Base-by-base conservation (phyloP, 139 green algal species). In the Coelastrella sp. region DNA sequence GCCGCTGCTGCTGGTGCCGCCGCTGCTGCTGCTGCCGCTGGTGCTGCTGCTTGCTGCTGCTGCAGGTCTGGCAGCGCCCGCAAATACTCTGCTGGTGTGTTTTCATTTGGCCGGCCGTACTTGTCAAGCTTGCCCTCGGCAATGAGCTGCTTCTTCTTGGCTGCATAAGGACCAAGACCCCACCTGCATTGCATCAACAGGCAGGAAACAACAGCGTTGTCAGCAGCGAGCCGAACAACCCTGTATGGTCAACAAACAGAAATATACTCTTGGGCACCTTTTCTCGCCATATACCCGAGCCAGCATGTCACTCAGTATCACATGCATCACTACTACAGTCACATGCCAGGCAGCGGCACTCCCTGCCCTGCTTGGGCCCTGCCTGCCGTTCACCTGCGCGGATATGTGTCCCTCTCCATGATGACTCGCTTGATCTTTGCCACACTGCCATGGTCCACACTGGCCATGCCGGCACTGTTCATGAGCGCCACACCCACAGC, bases 381-480 rank as follows among this genome's bases (percentile, higher is more conserved):
- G 35, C 35, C 35, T 49, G 35, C 35, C 3, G 35, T 49, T 25
- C 68, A 99, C 65, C 94, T 93, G 60, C 98, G 93, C 10, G 98
- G 98, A 95, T 99, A 99, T n/a, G 98, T 99, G 93, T 99, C 98
- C 7, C 98, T 92, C 94, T 99, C 98, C 97, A 99, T 99, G 84
- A 99, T 98, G 0, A 99, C 98, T 12, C 98, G 94, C 95, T 99
- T 99, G 76, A 99, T 96, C 92, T 99, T 99, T 56, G 98, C 98
- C 24, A 99, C 98, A 79, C 96, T 96, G 49, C 98, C 98, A 89
- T 99, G 98, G 89, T 99, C 97, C 96, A 95, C 90, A 11, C 96
- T 98, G 0, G 98, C 97, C 96, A 99, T 99, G 12, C 97, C 96
- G 56, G 95, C 97, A 4, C 96, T 98, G 20, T 96, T 99, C 98